Conservation (phyloP, 352 stramenopile genomes). For the Phytophthora palmivora region DNA sequence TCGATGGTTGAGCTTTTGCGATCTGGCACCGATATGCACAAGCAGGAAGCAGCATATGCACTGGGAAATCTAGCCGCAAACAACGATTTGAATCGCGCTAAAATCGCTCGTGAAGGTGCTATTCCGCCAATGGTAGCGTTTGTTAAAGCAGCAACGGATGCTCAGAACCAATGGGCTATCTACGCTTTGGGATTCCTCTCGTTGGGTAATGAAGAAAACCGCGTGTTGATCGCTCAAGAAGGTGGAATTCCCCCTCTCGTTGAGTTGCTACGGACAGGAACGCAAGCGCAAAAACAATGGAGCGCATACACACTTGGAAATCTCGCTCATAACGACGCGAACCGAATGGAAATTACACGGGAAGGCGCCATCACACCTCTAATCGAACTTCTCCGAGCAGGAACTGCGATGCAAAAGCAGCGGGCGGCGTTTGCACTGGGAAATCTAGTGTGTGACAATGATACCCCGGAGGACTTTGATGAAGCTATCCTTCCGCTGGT, state of each 20-base stretch:
- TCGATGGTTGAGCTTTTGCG: slow-evolving; percentile 22
- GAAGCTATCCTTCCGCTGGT: slow-evolving; percentile 26
- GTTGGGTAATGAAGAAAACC: slow-evolving; percentile 25
- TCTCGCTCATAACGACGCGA: slow-evolving; percentile 29
- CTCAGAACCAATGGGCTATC: slow-evolving; percentile 30
- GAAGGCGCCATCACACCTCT: slow-evolving; percentile 21
- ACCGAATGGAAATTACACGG: slow-evolving; percentile 17
- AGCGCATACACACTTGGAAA: slow-evolving; percentile 25
- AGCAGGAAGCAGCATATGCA: slow-evolving; percentile 29
- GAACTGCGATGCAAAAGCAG: slow-evolving; percentile 28
- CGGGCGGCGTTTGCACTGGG: slow-evolving; percentile 22
- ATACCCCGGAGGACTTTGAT: slow-evolving; percentile 12
- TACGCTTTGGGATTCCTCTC: slow-evolving; percentile 20
- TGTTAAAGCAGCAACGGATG: slow-evolving; percentile 22
- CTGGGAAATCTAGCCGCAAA: slow-evolving; percentile 26
- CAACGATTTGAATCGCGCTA: slow-evolving; percentile 9
- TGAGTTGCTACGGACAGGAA: slow-evolving; percentile 5
- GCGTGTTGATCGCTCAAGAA: slow-evolving; percentile 30
- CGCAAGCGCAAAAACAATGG: slow-evolving; percentile 26
- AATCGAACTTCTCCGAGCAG: slow-evolving; percentile 11
- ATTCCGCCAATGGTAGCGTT: slow-evolving; percentile 31
- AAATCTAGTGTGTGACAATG: slow-evolving; percentile 25
- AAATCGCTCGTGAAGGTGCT: slow-evolving; percentile 23
- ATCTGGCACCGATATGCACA: slow-evolving; percentile 31
- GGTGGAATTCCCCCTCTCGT: slow-evolving; percentile 24